These are phyloP conservation scores for Suhomyces atakaporum DNA, from an alignment of 1,139 yeast genomes.

Conservation along the genomic window DNA sequence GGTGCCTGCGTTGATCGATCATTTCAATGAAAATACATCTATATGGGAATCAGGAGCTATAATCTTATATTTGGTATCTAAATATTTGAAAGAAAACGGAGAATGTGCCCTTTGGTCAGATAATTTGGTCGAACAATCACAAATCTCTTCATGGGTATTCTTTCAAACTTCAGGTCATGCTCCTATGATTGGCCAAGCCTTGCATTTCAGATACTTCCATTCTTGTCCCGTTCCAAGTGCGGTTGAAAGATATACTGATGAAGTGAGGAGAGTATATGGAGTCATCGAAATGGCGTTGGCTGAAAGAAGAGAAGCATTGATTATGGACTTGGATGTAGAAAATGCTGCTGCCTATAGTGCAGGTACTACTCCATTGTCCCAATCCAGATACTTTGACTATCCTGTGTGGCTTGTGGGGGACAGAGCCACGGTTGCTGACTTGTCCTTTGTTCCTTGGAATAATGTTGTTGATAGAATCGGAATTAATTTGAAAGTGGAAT, in stretches of 20 bases:
- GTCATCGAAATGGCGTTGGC: slow-evolving; percentile 95
- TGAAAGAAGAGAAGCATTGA: slow-evolving; percentile 85
- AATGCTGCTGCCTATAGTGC: slow-evolving; percentile 87
- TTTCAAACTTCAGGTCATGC: slow-evolving; percentile 97
- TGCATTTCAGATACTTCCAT: slow-evolving; percentile 91
- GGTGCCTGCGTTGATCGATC: slow-evolving; percentile 93
- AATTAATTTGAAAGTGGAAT: slow-evolving; percentile 80
- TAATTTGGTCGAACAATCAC: slow-evolving; percentile 79
- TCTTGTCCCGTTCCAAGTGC: slow-evolving; percentile 86
- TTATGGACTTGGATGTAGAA: slow-evolving; percentile 88
- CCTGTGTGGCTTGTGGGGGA: slow-evolving; percentile 97
- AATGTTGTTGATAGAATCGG: slow-evolving; percentile 93
- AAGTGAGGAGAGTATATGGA: slow-evolving; percentile 90
- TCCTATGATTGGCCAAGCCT: slow-evolving; percentile 97
- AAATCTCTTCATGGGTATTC: slow-evolving; percentile 85
- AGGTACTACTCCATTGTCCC: slow-evolving; percentile 85
- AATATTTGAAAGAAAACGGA: slow-evolving; percentile 67
- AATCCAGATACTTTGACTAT: slow-evolving; percentile 83
- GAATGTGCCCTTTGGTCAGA: slow-evolving; percentile 81
- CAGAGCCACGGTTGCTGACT: slow-evolving; percentile 85
- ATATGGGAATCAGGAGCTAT: slow-evolving; percentile 97
- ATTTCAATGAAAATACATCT: slow-evolving; percentile 72
- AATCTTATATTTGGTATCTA: slow-evolving; percentile 71
- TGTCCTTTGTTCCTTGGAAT: slow-evolving; percentile 95
- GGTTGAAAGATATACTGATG: slow-evolving; percentile 87